Conservation (phyloP, 345 rosid genomes). For the Toxicodendron radicans region DNA sequence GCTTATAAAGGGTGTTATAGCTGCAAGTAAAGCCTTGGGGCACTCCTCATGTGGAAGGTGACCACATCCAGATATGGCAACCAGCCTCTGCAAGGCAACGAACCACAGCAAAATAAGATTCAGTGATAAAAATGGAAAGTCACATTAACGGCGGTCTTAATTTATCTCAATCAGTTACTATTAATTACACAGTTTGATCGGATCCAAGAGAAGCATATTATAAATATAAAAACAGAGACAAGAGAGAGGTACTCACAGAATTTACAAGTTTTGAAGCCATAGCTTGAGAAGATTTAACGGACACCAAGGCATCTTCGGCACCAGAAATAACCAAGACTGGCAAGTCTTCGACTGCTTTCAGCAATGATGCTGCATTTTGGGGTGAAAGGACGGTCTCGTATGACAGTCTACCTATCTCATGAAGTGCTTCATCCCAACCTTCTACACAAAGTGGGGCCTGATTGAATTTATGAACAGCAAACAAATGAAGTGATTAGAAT, state of each 20-base stretch:
- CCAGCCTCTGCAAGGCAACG: conserved; percentile 69
- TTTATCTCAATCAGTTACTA: too few relatives aligned
- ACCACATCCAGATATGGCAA: conserved; percentile 93
- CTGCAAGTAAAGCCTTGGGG: conserved; percentile 90
- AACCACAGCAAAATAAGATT: conserved; percentile 1
- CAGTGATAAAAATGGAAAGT: background rate
- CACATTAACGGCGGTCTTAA: background rate
- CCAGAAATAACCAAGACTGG: conserved; percentile 84
- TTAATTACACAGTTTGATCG: too few relatives aligned
- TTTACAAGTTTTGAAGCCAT: conserved; percentile 84
- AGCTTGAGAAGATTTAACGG: conserved; percentile 78
- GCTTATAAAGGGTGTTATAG: conserved; percentile 72
- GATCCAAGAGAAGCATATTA: background rate
- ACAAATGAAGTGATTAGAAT: background rate
- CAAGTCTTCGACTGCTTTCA: conserved; percentile 61
- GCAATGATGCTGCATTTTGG: conserved; percentile 52
- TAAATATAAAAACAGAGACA: background rate
- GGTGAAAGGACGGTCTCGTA: conserved; percentile 73
- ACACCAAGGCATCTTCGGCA: conserved; percentile 81
- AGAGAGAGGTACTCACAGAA: conserved; percentile 64
- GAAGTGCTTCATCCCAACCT: conserved; percentile 98
- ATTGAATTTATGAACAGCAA: conserved; percentile 7
- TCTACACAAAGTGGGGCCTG: conserved; percentile 82
- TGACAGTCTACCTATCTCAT: conserved; percentile 87
- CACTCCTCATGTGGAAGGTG: conserved; percentile 99